phyloP scores from a whole-genome alignment of 2,329 filamentous ascomycete species.

The Tolypocladium tundrense region DNA sequence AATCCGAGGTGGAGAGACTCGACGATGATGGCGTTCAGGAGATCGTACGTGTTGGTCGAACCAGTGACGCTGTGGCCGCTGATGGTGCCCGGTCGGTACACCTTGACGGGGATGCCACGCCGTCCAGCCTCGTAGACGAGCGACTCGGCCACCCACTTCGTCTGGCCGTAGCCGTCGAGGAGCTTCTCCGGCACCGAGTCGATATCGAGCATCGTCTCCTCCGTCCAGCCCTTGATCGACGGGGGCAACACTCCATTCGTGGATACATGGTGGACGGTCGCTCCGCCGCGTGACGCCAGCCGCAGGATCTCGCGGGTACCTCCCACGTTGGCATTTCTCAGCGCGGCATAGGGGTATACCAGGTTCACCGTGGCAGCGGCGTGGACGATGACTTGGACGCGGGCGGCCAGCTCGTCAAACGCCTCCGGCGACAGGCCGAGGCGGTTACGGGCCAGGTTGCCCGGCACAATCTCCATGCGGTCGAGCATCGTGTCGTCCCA shows the following conservation, averaged over 20 bases:
- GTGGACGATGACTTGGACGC: slow-evolving; percentile 65
- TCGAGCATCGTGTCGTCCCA: slow-evolving; percentile 72
- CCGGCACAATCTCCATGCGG: slow-evolving; percentile 64
- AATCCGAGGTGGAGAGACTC: slow-evolving; percentile 66
- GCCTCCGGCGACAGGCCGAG: slow-evolving; percentile 57
- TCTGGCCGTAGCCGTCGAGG: slow-evolving; percentile 66
- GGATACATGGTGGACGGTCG: slow-evolving; percentile 68
- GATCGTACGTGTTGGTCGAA: slow-evolving; percentile 68
- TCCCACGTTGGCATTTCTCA: slow-evolving; percentile 65
- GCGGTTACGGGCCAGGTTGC: slow-evolving; percentile 58
- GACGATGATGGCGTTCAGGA: slow-evolving; percentile 65
- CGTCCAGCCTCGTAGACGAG: slow-evolving; percentile 59
- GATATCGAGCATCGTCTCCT: slow-evolving; percentile 56
- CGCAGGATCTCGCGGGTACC: slow-evolving; percentile 69
- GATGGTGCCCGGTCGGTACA: slow-evolving; percentile 67
- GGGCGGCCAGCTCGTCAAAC: slow-evolving; percentile 54
- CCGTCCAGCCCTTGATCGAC: slow-evolving; percentile 59
- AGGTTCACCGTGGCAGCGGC: slow-evolving; percentile 71
- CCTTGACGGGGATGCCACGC: slow-evolving; percentile 59
- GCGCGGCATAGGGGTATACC: slow-evolving; percentile 70
- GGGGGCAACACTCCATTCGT: slow-evolving; percentile 72
- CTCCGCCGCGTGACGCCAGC: slow-evolving; percentile 54
- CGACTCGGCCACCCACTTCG: slow-evolving; percentile 73
- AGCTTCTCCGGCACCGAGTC: slow-evolving; percentile 60
- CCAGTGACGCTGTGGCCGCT: slow-evolving; percentile 67